Conservation (phyloP, 352 stramenopile species). For the Plasmopara muralis region DNA sequence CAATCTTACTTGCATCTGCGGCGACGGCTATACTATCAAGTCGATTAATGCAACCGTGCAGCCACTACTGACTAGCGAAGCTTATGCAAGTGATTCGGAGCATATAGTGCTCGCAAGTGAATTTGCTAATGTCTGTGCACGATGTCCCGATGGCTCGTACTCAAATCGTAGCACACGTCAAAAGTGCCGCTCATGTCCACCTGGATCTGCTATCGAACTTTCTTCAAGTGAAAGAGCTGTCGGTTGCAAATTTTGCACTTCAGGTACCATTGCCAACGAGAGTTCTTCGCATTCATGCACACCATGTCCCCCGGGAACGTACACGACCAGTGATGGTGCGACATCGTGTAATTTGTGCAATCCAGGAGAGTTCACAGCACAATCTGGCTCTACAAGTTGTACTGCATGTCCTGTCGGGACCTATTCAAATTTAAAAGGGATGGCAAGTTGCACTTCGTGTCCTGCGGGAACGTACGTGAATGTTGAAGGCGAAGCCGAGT, state of each 20-base stretch:
- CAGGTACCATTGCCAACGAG: slow-evolving; percentile 40
- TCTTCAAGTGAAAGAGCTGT: slow-evolving; percentile 5
- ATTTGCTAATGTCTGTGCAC: slow-evolving; percentile 18
- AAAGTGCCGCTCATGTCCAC: slow-evolving; percentile 35
- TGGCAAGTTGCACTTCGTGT: slow-evolving; percentile 12
- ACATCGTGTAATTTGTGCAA: slow-evolving; percentile 33
- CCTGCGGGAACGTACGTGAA: slow-evolving; percentile 28
- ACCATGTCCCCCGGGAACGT: slow-evolving; percentile 31
- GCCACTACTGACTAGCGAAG: background rate
- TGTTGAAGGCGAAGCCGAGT: slow-evolving; percentile 34
- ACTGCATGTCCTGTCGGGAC: slow-evolving; percentile 24
- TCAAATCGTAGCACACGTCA: slow-evolving; percentile 41
- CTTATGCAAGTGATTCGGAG: background rate
- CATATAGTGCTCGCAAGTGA: slow-evolving; percentile 10
- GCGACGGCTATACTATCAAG: slow-evolving; percentile 16
- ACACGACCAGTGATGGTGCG: slow-evolving; percentile 20
- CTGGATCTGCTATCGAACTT: slow-evolving; percentile 12
- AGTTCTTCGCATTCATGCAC: slow-evolving; percentile 27
- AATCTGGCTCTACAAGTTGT: slow-evolving; percentile 22
- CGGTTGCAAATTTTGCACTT: slow-evolving; percentile 26
- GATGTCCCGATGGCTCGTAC: slow-evolving; percentile 33
- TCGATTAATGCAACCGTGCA: background rate
- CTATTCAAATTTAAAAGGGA: slow-evolving; percentile 18
- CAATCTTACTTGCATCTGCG: slow-evolving; percentile 31
- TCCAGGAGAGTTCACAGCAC: slow-evolving; percentile 33